These are phyloP conservation scores for Candida morakotiae DNA, from an alignment of 805 yeast genomes.

Conservation along the genomic window DNA sequence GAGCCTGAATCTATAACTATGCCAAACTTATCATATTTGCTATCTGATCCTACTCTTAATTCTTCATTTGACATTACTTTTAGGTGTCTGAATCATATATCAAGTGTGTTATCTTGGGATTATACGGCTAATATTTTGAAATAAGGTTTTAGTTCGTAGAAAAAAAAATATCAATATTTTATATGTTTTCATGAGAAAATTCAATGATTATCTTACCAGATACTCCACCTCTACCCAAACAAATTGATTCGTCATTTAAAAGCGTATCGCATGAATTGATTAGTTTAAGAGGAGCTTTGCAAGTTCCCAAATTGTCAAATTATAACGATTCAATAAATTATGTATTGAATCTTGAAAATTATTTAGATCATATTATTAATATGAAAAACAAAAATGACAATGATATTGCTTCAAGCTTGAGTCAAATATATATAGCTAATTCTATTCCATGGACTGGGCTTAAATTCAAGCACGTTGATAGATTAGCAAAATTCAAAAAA, in stretches of 20 bases:
- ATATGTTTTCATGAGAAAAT: no score
- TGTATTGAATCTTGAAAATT: constrained; percentile 30
- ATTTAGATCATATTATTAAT: constrained; percentile 14
- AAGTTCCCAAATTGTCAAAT: constrained; percentile 7
- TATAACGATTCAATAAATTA: constrained; percentile 26
- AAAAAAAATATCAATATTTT: background rate
- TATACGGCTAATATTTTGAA: no score
- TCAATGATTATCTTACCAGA: constrained; percentile 31
- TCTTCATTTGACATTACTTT: background rate
- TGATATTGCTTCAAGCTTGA: background rate
- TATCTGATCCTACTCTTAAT: no score
- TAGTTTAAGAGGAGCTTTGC: constrained; percentile 15
- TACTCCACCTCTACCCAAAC: constrained; percentile 26
- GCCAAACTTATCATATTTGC: constrained; percentile 51
- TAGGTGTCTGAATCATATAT: no score
- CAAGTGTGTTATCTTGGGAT: no score
- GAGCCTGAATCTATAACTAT: constrained; percentile 94
- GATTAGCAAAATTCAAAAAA: background rate
- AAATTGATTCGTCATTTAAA: background rate
- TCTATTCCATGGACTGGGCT: background rate
- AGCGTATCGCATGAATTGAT: constrained; percentile 9
- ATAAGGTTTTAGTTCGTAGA: no score
- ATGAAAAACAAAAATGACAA: background rate
- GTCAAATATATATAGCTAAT: background rate
- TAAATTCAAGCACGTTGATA: background rate